Conservation (phyloP, 192 early-diverging fungal genomes). For the Entrophospora sp. region DNA sequence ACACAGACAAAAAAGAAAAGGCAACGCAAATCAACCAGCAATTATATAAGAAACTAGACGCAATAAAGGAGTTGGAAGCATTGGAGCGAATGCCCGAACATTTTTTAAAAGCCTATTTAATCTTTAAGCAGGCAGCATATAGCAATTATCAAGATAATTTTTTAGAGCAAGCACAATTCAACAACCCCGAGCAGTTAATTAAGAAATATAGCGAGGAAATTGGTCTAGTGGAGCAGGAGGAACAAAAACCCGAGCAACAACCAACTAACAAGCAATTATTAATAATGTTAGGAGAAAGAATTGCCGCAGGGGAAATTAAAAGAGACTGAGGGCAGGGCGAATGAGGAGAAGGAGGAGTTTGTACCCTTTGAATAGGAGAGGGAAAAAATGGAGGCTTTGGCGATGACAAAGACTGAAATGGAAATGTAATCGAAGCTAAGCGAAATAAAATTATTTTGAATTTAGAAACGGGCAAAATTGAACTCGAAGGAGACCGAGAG, state of each 20-base stretch:
- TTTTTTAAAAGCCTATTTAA: not conserved
- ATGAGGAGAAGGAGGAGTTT: too few relatives aligned
- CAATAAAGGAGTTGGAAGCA: not conserved
- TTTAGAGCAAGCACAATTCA: not conserved
- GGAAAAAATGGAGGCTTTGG: too few relatives aligned
- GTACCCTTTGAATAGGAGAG: too few relatives aligned
- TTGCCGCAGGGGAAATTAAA: not conserved
- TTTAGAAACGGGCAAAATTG: too few relatives aligned
- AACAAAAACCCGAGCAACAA: not conserved
- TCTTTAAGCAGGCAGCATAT: not conserved
- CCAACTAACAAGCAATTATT: slow-evolving; percentile 5
- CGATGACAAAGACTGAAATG: too few relatives aligned
- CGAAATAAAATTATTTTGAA: too few relatives aligned
- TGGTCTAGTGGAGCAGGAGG: not conserved
- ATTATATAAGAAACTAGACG: not conserved
- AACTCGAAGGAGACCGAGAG: too few relatives aligned
- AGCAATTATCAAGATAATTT: not conserved
- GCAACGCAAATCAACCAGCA: not conserved
- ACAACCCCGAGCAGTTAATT: not conserved
- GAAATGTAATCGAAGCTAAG: too few relatives aligned
- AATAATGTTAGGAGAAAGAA: not conserved
- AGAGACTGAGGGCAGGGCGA: too few relatives aligned
- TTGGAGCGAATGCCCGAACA: not conserved
- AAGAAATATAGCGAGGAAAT: not conserved
- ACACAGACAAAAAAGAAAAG: not conserved